Evolutionary conservation across 139 green algal genomes (phyloP).

Genomic region (Chlamydomonas incerta): DNA sequence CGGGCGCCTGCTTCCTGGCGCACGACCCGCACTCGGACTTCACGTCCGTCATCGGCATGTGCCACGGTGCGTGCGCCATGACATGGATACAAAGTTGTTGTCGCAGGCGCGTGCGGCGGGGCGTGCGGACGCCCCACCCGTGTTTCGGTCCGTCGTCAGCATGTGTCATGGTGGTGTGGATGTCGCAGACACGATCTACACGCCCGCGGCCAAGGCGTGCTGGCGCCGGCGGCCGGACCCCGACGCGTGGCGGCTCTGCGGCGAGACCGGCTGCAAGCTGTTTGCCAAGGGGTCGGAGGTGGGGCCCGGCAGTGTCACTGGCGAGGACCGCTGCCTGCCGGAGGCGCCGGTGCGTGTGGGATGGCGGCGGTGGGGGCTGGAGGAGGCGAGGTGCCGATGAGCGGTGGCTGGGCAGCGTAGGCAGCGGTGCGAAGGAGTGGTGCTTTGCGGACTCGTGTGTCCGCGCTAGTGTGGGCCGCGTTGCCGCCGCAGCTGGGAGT

Average conservation of each 20-base stretch:
- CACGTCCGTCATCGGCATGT: neutral
- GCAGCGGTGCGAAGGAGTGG: too few species aligned
- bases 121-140: too few species aligned
- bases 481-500: too few species aligned
- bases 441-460: too few species aligned
- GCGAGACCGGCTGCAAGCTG: neutral
- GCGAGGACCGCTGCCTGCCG: slow-evolving; percentile 13
- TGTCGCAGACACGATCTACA: neutral
- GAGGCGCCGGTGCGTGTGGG: too few species aligned
- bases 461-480: too few species aligned
- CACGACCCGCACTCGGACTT: slow-evolving; percentile 24
- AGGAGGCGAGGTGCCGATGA: too few species aligned
- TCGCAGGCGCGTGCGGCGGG: too few species aligned
- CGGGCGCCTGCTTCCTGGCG: slow-evolving; percentile 1
- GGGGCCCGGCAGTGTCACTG: neutral
- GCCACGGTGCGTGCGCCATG: neutral
- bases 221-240: neutral
- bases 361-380: too few species aligned
- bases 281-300: neutral
- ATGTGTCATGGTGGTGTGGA: neutral
- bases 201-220: neutral
- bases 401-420: too few species aligned
- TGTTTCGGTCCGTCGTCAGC: too few species aligned
- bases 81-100: too few species aligned
- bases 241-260: neutral